Evolutionary conservation across 129 eudicot species (phyloP).

Genomic region (Flaveria ramosissima): DNA sequence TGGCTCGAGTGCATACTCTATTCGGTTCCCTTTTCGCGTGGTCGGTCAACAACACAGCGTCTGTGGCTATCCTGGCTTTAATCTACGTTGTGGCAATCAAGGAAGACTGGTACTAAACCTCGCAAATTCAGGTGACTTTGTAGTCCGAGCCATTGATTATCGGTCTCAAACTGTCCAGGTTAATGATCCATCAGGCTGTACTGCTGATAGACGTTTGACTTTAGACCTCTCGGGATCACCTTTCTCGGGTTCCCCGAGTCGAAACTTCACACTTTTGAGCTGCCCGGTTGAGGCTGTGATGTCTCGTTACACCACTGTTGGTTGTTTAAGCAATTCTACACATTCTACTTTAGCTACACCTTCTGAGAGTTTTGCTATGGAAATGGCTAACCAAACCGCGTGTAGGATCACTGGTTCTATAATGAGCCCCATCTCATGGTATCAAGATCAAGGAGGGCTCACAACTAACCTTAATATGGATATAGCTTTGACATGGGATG

Average conservation of each 20-base stretch:
- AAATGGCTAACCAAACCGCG: conserved; percentile 24
- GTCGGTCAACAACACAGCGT: conserved; percentile 31
- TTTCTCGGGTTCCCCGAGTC: conserved; percentile 28
- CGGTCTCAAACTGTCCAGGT: conserved; percentile 47
- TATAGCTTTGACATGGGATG: conserved; percentile 56
- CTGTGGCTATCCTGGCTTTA: conserved; percentile 58
- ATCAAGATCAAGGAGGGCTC: conserved; percentile 28
- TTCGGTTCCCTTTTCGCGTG: conserved; percentile 57
- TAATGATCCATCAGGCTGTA: conserved; percentile 53
- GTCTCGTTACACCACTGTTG: conserved; percentile 39
- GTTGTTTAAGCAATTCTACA: conserved; percentile 75
- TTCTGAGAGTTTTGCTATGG: conserved; percentile 31
- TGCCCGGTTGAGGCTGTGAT: conserved; percentile 43
- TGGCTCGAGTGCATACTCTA: conserved; percentile 21
- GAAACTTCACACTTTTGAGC: conserved; percentile 56
- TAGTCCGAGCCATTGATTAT: conserved; percentile 51
- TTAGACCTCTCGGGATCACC: conserved; percentile 59
- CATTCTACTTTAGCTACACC: conserved; percentile 50
- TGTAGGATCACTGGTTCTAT: conserved; percentile 35
- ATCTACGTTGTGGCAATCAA: conserved; percentile 43
- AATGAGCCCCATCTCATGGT: conserved; percentile 42
- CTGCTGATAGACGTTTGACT: conserved; percentile 38
- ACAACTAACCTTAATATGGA: conserved; percentile 44
- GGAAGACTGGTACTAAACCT: conserved; percentile 34
- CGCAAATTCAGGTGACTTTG: conserved; percentile 54